These are phyloP conservation scores for Tephrocybe rancida DNA, from an alignment of 768 basidiomycete genomes.

Conservation along the genomic window DNA sequence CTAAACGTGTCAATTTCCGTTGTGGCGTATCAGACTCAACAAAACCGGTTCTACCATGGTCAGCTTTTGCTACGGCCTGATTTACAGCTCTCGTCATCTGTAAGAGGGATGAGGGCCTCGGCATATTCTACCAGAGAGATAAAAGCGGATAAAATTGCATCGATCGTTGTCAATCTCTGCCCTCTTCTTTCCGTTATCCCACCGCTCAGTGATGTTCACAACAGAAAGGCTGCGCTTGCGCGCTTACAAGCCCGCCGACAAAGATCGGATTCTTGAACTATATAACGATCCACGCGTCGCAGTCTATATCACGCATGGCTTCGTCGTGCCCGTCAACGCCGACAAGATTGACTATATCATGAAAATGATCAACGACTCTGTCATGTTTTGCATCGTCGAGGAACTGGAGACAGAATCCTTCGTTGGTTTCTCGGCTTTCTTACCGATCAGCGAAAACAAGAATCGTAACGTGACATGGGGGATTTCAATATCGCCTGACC, in stretches of 20 bases:
- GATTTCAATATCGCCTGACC: slow-evolving; percentile 16
- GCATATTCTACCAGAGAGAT: no score
- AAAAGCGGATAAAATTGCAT: no score
- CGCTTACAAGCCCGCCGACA: neutral
- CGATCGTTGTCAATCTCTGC: neutral
- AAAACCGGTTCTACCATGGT: no score
- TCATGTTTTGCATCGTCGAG: slow-evolving; percentile 20
- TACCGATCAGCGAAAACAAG: slow-evolving; percentile 11
- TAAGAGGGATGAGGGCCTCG: no score
- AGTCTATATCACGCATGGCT: neutral
- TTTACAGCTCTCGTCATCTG: no score
- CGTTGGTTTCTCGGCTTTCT: slow-evolving; percentile 14
- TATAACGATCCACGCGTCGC: neutral
- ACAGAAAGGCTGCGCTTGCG: neutral
- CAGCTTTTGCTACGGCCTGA: no score
- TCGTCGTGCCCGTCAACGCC: neutral
- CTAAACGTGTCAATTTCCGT: no score
- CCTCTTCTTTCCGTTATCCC: neutral
- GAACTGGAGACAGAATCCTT: slow-evolving; percentile 4
- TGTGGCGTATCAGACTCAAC: no score
- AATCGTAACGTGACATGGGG: slow-evolving; percentile 17
- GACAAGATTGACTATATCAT: slow-evolving; percentile 1
- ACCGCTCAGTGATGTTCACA: neutral
- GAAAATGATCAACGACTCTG: slow-evolving; percentile 1
- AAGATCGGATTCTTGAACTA: neutral